These are phyloP conservation scores for Scenedesmus sp. DNA, from an alignment of 163 green algal species.

Conservation along the genomic window DNA sequence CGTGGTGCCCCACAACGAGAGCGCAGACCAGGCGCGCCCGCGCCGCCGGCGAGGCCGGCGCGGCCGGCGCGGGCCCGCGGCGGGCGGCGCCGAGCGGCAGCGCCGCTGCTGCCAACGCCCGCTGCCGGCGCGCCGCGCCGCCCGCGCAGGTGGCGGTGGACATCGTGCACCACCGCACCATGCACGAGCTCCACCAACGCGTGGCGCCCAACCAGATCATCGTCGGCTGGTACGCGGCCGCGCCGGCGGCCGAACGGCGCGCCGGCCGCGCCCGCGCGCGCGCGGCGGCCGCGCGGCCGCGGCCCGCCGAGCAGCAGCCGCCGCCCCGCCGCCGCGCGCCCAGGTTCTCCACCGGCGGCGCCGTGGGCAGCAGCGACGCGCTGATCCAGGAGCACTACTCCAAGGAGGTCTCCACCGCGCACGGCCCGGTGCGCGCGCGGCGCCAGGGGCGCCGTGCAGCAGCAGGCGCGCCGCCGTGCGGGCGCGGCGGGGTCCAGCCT, in stretches of 20 bases:
- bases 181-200: conserved; percentile 94
- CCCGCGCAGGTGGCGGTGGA: conserved; percentile 93
- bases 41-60: no score
- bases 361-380: conserved; percentile 79
- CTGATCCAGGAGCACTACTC: conserved; percentile 97
- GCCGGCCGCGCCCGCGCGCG: no score
- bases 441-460: neutral
- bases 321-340: neutral
- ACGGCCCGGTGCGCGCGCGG: conserved; percentile 19
- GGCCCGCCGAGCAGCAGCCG: neutral
- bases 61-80: no score
- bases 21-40: conserved; percentile 78
- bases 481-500: neutral
- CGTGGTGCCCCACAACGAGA: conserved; percentile 96
- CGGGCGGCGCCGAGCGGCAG: no score
- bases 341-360: conserved; percentile 87
- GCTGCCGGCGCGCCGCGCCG: no score
- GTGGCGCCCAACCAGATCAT: conserved; percentile 90
- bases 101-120: neutral
- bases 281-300: no score
- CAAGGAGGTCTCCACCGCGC: conserved; percentile 64
- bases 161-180: conserved; percentile 94
- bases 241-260: no score
- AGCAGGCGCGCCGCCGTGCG: neutral
- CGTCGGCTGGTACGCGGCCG: conserved; percentile 98